Evolutionary conservation across 169 alveolate species (phyloP).

Genomic region (Eimeria tenella): DNA sequence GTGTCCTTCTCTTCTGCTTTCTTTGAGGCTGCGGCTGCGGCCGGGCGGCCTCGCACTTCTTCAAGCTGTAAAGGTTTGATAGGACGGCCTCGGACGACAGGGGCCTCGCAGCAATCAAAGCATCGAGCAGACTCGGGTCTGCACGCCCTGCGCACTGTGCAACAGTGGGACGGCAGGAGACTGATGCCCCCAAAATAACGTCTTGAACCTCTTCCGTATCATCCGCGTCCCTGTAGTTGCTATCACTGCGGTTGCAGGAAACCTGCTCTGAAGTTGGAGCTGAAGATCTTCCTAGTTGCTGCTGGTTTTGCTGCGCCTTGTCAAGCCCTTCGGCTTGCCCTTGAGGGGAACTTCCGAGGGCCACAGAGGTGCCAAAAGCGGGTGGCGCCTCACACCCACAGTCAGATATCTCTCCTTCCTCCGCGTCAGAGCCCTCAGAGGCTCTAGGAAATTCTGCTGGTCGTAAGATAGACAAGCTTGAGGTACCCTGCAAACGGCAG

Average conservation of each 20-base stretch:
- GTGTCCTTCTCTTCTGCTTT: conserved; percentile 50
- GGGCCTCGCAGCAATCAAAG: conserved; percentile 68
- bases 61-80: conserved; percentile 51
- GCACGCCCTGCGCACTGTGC: conserved; percentile 33
- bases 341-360: background rate
- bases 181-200: background rate
- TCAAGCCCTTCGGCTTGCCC: background rate
- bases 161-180: background rate
- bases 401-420: conserved; percentile 60
- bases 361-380: background rate
- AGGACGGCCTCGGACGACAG: conserved; percentile 55
- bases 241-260: conserved; percentile 20
- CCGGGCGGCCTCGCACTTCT: conserved; percentile 57
- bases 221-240: conserved; percentile 19
- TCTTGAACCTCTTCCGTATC: background rate
- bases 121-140: conserved; percentile 55
- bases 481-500: background rate
- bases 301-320: conserved; percentile 21
- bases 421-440: conserved; percentile 16
- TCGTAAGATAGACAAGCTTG: background rate
- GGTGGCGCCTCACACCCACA: background rate
- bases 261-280: background rate
- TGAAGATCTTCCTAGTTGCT: background rate
- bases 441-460: background rate
- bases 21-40: conserved; percentile 60